A percentile compares a stretch with the other conserved stretches of the same genome.
Conservation (phyloP, 768 basidiomycete genomes). For the Mycena chlorophos region DNA sequence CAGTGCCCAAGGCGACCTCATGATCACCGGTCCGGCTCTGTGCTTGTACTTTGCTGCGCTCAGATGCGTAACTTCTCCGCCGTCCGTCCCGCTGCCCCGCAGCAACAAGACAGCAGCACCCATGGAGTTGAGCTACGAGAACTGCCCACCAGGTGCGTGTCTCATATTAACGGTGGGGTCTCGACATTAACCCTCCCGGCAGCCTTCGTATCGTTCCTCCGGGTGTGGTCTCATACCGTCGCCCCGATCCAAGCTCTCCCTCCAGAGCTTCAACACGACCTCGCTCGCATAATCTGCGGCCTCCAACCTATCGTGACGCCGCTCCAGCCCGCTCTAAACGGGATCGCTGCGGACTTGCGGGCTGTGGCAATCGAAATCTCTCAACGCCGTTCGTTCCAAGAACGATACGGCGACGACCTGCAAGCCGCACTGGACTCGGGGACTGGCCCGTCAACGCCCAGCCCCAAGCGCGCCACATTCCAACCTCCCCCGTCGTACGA, state of each 20-base stretch:
- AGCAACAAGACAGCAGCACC: constrained; percentile 33
- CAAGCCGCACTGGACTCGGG: constrained; percentile 80
- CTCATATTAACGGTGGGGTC: too few species aligned
- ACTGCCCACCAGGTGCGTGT: constrained; percentile 68
- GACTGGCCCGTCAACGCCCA: constrained; percentile 27
- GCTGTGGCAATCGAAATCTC: constrained; percentile 87
- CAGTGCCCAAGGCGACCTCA: constrained; percentile 78
- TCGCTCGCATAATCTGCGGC: constrained; percentile 76
- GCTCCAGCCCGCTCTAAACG: constrained; percentile 42
- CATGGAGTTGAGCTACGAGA: constrained; percentile 59
- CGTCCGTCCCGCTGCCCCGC: constrained; percentile 78
- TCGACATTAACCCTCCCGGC: constrained; percentile 17
- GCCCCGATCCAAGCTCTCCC: constrained; percentile 60
- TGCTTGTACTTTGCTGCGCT: constrained; percentile 86
- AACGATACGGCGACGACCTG: constrained; percentile 70
- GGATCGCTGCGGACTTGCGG: constrained; percentile 78
- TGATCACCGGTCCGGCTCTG: constrained; percentile 84
- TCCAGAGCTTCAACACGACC: constrained; percentile 75
- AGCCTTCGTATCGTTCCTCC: constrained; percentile 65
- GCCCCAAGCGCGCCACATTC: constrained; percentile 30
- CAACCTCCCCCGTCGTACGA: constrained; percentile 26
- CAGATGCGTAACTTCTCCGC: constrained; percentile 70
- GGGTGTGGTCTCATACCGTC: constrained; percentile 71
- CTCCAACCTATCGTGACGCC: constrained; percentile 51
- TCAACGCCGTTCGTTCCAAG: constrained; percentile 81